Evolutionary conservation across 106 monocot species (phyloP).

Genomic region (Cymbidium sinense): DNA sequence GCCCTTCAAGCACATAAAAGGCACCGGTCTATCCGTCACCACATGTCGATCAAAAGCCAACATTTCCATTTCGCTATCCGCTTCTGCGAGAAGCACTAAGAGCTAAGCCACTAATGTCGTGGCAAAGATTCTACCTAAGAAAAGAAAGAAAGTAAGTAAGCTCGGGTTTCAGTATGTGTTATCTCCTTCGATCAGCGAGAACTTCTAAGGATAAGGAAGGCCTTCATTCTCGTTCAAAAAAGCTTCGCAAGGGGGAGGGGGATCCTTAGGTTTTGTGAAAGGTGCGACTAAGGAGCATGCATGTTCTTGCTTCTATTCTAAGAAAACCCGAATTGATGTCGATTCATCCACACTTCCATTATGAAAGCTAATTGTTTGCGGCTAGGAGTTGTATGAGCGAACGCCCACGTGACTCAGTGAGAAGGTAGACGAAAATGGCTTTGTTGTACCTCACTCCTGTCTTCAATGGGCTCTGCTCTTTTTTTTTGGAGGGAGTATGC

Average conservation of each 20-base stretch:
- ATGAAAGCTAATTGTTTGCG: background rate
- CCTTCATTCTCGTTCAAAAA: background rate
- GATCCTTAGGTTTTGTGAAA: too few species aligned
- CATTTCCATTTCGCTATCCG: too few species aligned
- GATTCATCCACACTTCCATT: conserved; percentile 2
- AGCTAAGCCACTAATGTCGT: conserved; percentile 2
- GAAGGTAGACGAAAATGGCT: conserved; percentile 12
- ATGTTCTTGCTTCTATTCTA: background rate
- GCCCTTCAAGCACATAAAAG: too few species aligned
- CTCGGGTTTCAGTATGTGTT: background rate
- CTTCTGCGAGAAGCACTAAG: background rate
- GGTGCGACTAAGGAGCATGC: background rate
- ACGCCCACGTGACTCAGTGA: conserved; percentile 4
- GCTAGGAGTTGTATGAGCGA: background rate
- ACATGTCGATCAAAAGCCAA: too few species aligned
- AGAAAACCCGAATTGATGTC: conserved; percentile 1
- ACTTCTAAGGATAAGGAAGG: too few species aligned
- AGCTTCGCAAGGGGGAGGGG: too few species aligned
- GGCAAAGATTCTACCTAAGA: too few species aligned
- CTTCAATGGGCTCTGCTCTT: conserved; percentile 6
- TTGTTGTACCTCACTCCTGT: conserved; percentile 15
- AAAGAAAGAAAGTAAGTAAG: conserved; percentile 1
- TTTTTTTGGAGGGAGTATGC: conserved; percentile 1
- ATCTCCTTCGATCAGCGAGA: background rate
- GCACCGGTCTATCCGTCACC: too few species aligned